phyloP scores from a whole-genome alignment of 805 yeast genomes.

The Saccharomyces cerevisiae region DNA sequence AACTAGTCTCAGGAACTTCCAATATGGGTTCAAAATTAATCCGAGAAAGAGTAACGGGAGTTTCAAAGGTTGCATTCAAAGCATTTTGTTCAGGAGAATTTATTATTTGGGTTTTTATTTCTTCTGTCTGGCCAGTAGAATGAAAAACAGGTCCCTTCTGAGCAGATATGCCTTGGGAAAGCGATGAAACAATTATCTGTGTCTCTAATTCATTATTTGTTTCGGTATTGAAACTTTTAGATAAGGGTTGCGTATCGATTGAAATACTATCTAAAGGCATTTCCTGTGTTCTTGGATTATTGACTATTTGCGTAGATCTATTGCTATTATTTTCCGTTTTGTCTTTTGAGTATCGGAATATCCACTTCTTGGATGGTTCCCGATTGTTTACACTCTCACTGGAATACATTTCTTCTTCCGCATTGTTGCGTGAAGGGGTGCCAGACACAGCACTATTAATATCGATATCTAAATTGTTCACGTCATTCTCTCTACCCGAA shows the following conservation, averaged over 20 bases:
- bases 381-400: conserved; percentile 17
- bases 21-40: conserved; percentile 3
- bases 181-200: conserved; percentile 6
- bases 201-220: conserved; percentile 4
- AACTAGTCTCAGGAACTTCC: conserved; percentile 20
- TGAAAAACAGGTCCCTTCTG: background rate
- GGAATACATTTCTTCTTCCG: conserved; percentile 3
- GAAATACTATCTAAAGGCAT: background rate
- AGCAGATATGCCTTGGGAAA: background rate
- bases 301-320: conserved; percentile 17
- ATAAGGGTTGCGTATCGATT: background rate
- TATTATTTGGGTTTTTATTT: conserved; percentile 5
- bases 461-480: background rate
- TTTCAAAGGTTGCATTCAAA: conserved; percentile 1
- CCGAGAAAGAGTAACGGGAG: conserved; percentile 1
- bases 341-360: conserved; percentile 6
- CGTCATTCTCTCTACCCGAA: background rate
- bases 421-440: background rate
- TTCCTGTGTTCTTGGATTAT: conserved; percentile 9
- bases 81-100: conserved; percentile 9
- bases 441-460: background rate
- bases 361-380: conserved; percentile 12
- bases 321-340: conserved; percentile 7
- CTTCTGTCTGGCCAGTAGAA: background rate
- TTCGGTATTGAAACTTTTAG: background rate